Percentiles rank a stretch among this genome's conserved stretches.
phyloP scores from a whole-genome alignment of 352 stramenopile genomes.

The Pythium chondricola region DNA sequence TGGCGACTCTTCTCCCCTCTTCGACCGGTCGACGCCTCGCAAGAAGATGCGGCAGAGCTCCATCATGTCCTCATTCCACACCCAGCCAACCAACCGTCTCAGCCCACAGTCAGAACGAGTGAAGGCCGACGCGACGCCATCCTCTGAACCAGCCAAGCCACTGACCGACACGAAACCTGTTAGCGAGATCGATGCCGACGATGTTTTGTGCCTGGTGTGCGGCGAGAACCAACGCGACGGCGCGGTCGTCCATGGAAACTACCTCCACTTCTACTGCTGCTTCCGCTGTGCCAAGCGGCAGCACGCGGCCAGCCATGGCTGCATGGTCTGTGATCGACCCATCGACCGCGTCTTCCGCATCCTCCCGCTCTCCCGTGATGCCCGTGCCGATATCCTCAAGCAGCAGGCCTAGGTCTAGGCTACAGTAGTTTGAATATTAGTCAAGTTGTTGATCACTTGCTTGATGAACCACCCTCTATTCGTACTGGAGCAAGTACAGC shows the following conservation, averaged over 20 bases:
- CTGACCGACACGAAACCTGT: slow-evolving; percentile 10
- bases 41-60: slow-evolving; percentile 16
- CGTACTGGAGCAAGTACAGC: slow-evolving; percentile 69
- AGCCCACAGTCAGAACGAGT: slow-evolving; percentile 7
- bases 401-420: slow-evolving; percentile 1
- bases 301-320: slow-evolving; percentile 38
- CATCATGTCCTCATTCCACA: neutral
- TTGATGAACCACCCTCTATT: slow-evolving; percentile 1
- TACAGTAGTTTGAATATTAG: neutral
- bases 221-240: slow-evolving; percentile 49
- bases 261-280: slow-evolving; percentile 79
- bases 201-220: slow-evolving; percentile 69
- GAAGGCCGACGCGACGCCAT: slow-evolving; percentile 16
- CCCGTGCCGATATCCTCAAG: slow-evolving; percentile 14
- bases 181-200: slow-evolving; percentile 35
- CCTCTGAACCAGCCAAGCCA: neutral
- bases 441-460: neutral
- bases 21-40: neutral
- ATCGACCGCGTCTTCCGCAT: slow-evolving; percentile 73
- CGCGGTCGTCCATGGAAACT: slow-evolving; percentile 67
- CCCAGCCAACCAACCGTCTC: neutral
- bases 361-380: slow-evolving; percentile 59
- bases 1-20: too few species aligned
- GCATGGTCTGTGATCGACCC: slow-evolving; percentile 68
- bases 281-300: slow-evolving; percentile 74